These are phyloP conservation scores for Emergomyces africanus DNA, from an alignment of 2,329 filamentous ascomycete genomes.

Conservation along the genomic window DNA sequence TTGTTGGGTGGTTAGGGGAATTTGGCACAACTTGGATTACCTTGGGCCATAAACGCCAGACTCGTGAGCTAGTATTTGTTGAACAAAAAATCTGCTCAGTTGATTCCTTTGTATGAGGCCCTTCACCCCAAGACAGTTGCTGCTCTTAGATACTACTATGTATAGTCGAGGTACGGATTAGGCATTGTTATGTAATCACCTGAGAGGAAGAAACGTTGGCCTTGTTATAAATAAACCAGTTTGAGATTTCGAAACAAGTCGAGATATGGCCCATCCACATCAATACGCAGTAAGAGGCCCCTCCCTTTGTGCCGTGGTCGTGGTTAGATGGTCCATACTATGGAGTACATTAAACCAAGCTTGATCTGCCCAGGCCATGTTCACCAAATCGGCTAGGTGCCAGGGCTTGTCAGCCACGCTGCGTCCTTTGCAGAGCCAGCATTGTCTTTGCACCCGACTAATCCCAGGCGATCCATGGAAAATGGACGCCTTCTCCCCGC, in stretches of 20 bases:
- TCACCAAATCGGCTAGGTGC: background rate
- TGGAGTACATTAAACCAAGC: background rate
- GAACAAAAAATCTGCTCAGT: too few relatives aligned
- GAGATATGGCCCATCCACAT: background rate
- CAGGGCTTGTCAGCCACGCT: background rate
- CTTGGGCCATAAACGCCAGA: too few relatives aligned
- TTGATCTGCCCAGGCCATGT: background rate
- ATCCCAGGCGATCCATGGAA: background rate
- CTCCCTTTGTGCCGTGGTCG: background rate
- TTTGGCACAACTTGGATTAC: background rate
- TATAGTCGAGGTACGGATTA: background rate
- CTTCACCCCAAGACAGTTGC: background rate
- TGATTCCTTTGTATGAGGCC: background rate
- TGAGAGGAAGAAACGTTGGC: background rate
- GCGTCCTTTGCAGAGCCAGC: background rate
- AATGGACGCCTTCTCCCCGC: background rate
- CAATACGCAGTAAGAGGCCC: background rate
- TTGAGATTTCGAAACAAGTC: background rate
- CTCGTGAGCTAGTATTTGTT: too few relatives aligned
- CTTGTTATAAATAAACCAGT: background rate
- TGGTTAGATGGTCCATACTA: background rate
- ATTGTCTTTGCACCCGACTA: background rate
- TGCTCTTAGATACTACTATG: too few relatives aligned
- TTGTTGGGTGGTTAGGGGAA: background rate
- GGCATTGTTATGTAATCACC: background rate